Percentiles rank a stretch among this genome's conserved stretches.
Evolutionary conservation across 2,329 filamentous ascomycete species (phyloP).

Genomic region (Ophiosphaerella herpotricha): DNA sequence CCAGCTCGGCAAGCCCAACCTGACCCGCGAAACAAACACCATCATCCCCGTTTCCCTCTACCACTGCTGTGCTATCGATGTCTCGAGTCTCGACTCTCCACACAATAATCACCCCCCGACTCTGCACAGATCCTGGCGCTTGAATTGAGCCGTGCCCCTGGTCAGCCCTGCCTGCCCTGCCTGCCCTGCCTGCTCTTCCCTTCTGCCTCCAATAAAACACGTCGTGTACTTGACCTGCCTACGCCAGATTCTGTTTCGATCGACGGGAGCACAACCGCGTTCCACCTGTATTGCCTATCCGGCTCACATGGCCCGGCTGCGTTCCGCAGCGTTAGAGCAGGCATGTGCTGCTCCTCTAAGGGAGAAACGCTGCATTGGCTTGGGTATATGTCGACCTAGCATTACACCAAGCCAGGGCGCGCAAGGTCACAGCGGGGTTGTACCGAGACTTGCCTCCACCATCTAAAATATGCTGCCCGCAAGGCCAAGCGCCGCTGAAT

Average conservation of each 20-base stretch:
- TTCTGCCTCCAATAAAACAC: neutral
- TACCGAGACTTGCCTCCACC: neutral
- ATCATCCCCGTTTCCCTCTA: too few relatives aligned
- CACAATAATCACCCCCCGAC: neutral
- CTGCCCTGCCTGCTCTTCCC: neutral
- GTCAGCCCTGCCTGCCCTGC: neutral
- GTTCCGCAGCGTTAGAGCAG: neutral
- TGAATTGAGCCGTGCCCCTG: neutral
- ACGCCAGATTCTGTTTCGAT: neutral
- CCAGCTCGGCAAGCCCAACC: too few relatives aligned
- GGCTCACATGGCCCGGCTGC: neutral
- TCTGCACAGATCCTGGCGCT: neutral
- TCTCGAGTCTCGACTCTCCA: neutral
- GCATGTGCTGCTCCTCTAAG: slow-evolving; percentile 1
- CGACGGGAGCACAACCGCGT: neutral
- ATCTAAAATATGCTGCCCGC: neutral
- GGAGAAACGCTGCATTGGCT: slow-evolving; percentile 22
- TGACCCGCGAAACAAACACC: too few relatives aligned
- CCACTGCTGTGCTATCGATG: too few relatives aligned
- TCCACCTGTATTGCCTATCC: neutral
- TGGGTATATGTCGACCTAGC: slow-evolving; percentile 21
- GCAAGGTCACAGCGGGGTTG: neutral
- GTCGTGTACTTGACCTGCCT: neutral
- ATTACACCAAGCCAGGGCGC: slow-evolving; percentile 16
- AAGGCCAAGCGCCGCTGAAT: neutral